Percentiles rank a stretch among this genome's conserved stretches.
phyloP scores from a whole-genome alignment of 768 basidiomycete genomes.

The Tricholoma matsutake region DNA sequence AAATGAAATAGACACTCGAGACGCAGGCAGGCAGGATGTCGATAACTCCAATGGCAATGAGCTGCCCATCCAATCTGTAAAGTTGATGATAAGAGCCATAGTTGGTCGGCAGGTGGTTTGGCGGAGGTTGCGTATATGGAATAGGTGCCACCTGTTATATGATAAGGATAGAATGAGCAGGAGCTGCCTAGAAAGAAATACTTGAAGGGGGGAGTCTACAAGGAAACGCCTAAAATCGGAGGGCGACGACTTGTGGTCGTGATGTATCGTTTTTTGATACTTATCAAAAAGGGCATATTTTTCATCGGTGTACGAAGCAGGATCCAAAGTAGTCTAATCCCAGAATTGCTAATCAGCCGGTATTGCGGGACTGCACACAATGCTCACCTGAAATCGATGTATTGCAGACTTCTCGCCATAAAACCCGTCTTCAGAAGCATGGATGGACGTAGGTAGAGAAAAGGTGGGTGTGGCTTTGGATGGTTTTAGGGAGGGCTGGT shows the following conservation, averaged over 20 bases:
- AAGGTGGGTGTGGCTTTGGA: constrained; percentile 30
- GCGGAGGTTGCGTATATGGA: constrained; percentile 47
- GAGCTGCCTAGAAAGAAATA: constrained; percentile 30
- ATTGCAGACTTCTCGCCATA: constrained; percentile 26
- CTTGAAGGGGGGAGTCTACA: constrained; percentile 72
- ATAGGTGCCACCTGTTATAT: constrained; percentile 54
- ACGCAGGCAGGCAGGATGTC: constrained; percentile 89
- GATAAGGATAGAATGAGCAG: neutral
- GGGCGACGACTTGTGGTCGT: constrained; percentile 52
- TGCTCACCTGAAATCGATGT: constrained; percentile 61
- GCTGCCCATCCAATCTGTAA: constrained; percentile 75
- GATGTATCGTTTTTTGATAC: constrained; percentile 81
- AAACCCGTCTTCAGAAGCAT: constrained; percentile 49
- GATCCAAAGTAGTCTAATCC: constrained; percentile 70
- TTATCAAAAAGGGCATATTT: constrained; percentile 74
- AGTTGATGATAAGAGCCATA: constrained; percentile 95
- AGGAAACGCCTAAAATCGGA: constrained; percentile 70
- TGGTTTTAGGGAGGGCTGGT: neutral
- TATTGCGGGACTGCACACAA: neutral
- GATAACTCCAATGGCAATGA: constrained; percentile 84
- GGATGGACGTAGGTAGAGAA: constrained; percentile 47
- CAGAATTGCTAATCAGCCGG: neutral
- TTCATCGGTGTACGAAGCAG: constrained; percentile 71
- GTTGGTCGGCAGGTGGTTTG: constrained; percentile 59
- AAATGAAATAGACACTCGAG: constrained; percentile 86